phyloP scores from a whole-genome alignment of 495 filamentous ascomycete species.

The Pyronema omphalodes region DNA sequence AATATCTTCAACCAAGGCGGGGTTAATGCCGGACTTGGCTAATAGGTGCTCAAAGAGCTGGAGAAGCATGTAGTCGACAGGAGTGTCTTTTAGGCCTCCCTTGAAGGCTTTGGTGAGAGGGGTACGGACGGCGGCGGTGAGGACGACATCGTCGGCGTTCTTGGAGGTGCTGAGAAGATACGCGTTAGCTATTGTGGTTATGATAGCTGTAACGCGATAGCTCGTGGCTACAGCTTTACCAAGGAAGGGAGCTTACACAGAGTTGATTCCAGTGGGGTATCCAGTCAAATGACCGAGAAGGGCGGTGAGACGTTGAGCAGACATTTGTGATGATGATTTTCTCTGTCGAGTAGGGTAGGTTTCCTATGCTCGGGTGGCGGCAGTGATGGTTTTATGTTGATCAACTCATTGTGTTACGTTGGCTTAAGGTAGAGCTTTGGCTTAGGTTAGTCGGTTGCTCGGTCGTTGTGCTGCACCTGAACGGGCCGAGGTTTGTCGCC shows the following conservation, averaged over 20 bases:
- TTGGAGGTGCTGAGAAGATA: slow-evolving; percentile 52
- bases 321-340: neutral
- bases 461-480: neutral
- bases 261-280: neutral
- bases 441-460: neutral
- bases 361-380: neutral
- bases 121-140: slow-evolving; percentile 64
- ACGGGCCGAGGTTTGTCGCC: neutral
- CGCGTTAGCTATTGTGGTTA: neutral
- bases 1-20: slow-evolving; percentile 74
- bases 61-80: slow-evolving; percentile 62
- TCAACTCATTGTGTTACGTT: no score
- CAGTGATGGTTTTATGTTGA: neutral
- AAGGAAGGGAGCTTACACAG: neutral
- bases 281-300: slow-evolving; percentile 1
- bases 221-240: neutral
- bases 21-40: slow-evolving; percentile 58
- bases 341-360: neutral
- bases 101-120: slow-evolving; percentile 51
- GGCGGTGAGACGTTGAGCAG: neutral
- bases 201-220: neutral
- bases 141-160: slow-evolving; percentile 90
- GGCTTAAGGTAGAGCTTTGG: no score
- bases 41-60: slow-evolving; percentile 42
- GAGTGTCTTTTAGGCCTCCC: slow-evolving; percentile 87